These are phyloP conservation scores for Penicillium vulpinum DNA, from an alignment of 2,329 filamentous ascomycete genomes.

Conservation along the genomic window DNA sequence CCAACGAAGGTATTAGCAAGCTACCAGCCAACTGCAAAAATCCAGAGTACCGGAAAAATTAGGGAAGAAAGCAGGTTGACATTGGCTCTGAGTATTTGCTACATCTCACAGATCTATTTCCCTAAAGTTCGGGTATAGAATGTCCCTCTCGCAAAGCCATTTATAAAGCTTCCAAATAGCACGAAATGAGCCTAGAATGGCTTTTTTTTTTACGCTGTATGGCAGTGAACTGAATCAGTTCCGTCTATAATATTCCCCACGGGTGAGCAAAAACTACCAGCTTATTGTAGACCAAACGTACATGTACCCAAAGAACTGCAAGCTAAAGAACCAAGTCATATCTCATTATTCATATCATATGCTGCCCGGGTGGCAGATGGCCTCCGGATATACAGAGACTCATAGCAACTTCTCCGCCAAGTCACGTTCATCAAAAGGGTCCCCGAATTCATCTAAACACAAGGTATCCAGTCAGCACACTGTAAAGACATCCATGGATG, in stretches of 20 bases:
- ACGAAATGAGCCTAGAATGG: background rate
- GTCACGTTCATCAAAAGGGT: slow-evolving; percentile 47
- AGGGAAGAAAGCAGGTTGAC: background rate
- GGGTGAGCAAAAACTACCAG: background rate
- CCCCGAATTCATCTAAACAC: slow-evolving; percentile 46
- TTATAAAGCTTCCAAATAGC: background rate
- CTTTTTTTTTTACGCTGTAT: too few species aligned
- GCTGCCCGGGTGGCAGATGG: slow-evolving; percentile 3
- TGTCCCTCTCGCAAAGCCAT: background rate
- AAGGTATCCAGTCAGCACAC: background rate
- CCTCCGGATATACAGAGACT: background rate
- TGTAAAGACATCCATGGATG: background rate
- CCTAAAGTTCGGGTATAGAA: background rate
- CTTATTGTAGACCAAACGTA: too few species aligned
- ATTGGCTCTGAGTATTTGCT: background rate
- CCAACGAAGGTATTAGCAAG: background rate
- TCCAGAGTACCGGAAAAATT: background rate
- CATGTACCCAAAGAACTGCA: background rate
- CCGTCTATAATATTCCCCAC: too few species aligned
- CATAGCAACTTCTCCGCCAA: slow-evolving; percentile 31
- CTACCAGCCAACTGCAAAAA: background rate
- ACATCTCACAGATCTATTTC: background rate
- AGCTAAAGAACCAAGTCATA: slow-evolving; percentile 15
- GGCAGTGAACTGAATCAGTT: background rate
- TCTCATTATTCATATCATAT: slow-evolving; percentile 30